Evolutionary conservation across 768 basidiomycete species (phyloP), one percentile per base, ranked within the genome.

Genomic region (Leccinum variicolor): DNA sequence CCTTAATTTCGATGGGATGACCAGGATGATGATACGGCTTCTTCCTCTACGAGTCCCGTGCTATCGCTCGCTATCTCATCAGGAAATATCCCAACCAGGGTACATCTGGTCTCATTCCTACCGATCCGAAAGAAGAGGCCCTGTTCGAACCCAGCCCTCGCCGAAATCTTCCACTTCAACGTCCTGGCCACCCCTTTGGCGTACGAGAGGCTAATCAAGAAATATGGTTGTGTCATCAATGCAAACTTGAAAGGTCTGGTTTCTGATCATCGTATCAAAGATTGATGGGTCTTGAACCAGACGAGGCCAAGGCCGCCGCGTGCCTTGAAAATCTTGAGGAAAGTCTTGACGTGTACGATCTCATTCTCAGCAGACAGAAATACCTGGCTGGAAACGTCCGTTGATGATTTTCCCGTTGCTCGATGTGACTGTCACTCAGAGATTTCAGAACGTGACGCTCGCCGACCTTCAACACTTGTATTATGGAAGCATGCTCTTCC

Each of bases 401-500:
- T 73, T 23, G 43, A 52, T 25, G 14, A 14, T 53, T 0, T 17
- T 23, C 25, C 15, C 6, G 9, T 2, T 0, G 3, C 25, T 48
- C 36, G 25, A 31, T 47, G 13, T 39, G 15, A 17, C 36, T 39
- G 8, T 39, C 14, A 17, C 55, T 61, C 36, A 66, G 33, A 9
- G 2, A 21, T 48, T 19, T 14, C 56, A 79, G 74, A 62, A 68
- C 31, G 19, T 86, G 52, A 84, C 82, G 6, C 71, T 86, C 2
- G 83, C 81, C 3, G 86, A 87, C 65, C 74, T 86, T 10, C 80
- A 79, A 69, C 84, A 85, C 66, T 65, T 86, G 29, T 77, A 83
- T 0, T 79, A 77, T 52, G 80, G 77, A 25, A 57, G 50, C 15
- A 39, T 67, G 54, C 61, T 78, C 26, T 55, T 43, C 19, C 15